A percentile compares a stretch with the other conserved stretches of the same genome.
phyloP scores from a whole-genome alignment of 257 asterid species.

The Nicotiana obtusifolia region DNA sequence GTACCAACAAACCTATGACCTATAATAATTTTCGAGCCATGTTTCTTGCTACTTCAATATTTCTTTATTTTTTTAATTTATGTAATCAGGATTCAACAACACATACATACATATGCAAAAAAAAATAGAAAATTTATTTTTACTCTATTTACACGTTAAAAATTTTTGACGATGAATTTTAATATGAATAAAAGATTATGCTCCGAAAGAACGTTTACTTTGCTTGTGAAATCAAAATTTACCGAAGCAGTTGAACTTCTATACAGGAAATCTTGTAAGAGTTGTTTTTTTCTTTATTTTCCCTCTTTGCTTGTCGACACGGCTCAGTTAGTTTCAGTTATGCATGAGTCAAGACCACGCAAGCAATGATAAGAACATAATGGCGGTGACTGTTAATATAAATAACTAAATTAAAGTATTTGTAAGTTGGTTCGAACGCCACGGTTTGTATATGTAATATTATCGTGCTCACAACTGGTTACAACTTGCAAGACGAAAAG shows the following conservation, averaged over 20 bases:
- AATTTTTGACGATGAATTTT: no score
- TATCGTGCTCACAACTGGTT: no score
- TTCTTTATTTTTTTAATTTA: no score
- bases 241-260: neutral
- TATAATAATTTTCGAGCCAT: no score
- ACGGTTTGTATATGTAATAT: no score
- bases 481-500: neutral
- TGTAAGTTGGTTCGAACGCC: no score
- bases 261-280: neutral
- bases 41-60: no score
- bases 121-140: no score
- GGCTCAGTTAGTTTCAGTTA: neutral
- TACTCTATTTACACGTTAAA: no score
- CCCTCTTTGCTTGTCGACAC: neutral
- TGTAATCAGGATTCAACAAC: no score
- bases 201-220: neutral
- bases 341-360: neutral
- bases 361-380: neutral
- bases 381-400: neutral
- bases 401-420: neutral
- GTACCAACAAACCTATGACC: neutral
- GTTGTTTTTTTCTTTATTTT: neutral
- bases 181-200: neutral
- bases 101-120: no score
- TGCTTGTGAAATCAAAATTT: neutral